Evolutionary conservation across 305 asterid species (phyloP).

Genomic region (Fraxinus floribunda): DNA sequence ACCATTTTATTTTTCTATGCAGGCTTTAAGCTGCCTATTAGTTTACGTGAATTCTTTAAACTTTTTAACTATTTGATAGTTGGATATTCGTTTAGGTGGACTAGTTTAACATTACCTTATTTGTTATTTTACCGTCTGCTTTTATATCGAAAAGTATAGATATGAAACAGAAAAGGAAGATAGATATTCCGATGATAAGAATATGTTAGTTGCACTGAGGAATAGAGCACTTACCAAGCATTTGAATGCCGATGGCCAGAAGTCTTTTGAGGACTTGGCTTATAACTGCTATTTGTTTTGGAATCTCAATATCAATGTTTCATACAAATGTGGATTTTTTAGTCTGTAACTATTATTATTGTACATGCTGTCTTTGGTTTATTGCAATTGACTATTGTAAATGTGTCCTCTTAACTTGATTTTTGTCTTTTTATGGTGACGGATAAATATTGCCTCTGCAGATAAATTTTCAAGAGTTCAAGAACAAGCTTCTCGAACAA

Average conservation of each 20-base stretch:
- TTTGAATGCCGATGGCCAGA: not conserved
- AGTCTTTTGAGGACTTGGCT: not conserved
- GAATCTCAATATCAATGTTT: not conserved
- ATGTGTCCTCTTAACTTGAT: not conserved
- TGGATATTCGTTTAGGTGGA: not conserved
- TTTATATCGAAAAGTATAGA: not conserved
- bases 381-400: constrained; percentile 29
- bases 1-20: not conserved
- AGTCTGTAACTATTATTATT: constrained; percentile 10
- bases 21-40: not conserved
- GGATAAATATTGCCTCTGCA: constrained; percentile 33
- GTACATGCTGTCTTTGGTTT: not conserved
- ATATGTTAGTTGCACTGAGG: not conserved
- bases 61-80: not conserved
- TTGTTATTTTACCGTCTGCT: not conserved
- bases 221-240: not conserved
- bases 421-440: constrained; percentile 1
- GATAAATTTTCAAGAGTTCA: constrained; percentile 96
- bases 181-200: not conserved
- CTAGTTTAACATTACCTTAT: not conserved
- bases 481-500: constrained; percentile 84
- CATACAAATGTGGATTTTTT: not conserved
- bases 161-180: not conserved
- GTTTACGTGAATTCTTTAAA: not conserved
- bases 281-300: not conserved